A percentile compares a stretch with the other conserved stretches of the same genome.
Conservation (phyloP, 2,329 filamentous ascomycete species). For the Tolypocladium pustulatum region DNA sequence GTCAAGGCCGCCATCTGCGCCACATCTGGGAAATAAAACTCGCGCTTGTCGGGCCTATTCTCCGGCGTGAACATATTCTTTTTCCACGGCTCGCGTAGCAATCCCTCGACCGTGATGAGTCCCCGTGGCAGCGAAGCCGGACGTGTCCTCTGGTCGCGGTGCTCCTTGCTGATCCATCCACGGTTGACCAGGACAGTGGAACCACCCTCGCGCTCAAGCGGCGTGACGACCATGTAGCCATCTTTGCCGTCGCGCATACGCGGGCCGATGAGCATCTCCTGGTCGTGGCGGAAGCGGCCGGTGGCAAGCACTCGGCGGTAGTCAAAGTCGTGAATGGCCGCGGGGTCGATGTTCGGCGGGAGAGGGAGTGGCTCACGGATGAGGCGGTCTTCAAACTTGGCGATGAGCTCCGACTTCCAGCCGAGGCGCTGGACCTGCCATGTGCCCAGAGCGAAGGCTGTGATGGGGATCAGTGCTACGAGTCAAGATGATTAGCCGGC, state of each 20-base stretch:
- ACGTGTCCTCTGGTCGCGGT: conserved; percentile 54
- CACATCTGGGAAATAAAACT: conserved; percentile 95
- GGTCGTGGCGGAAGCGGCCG: conserved; percentile 71
- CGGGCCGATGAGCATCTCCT: conserved; percentile 93
- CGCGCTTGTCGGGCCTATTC: conserved; percentile 70
- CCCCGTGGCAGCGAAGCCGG: conserved; percentile 56
- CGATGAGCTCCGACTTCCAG: conserved; percentile 90
- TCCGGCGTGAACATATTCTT: conserved; percentile 96
- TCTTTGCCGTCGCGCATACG: conserved; percentile 81
- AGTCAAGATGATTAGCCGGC: not conserved
- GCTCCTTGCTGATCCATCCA: conserved; percentile 81
- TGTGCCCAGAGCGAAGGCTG: conserved; percentile 78
- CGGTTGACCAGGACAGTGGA: conserved; percentile 78
- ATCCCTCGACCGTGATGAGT: conserved; percentile 68
- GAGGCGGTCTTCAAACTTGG: conserved; percentile 84
- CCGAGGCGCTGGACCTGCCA: conserved; percentile 92
- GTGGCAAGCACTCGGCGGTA: conserved; percentile 72
- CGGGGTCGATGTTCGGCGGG: conserved; percentile 70
- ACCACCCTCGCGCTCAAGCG: conserved; percentile 60
- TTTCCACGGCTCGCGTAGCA: conserved; percentile 85
- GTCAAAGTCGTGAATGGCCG: conserved; percentile 81
- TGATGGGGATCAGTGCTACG: conserved; percentile 73
- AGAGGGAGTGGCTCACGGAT: conserved; percentile 77
- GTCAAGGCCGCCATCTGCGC: conserved; percentile 76
- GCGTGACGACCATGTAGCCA: conserved; percentile 86